These are phyloP conservation scores for Aphanomyces invadans DNA, from an alignment of 352 stramenopile species.

Conservation along the genomic window DNA sequence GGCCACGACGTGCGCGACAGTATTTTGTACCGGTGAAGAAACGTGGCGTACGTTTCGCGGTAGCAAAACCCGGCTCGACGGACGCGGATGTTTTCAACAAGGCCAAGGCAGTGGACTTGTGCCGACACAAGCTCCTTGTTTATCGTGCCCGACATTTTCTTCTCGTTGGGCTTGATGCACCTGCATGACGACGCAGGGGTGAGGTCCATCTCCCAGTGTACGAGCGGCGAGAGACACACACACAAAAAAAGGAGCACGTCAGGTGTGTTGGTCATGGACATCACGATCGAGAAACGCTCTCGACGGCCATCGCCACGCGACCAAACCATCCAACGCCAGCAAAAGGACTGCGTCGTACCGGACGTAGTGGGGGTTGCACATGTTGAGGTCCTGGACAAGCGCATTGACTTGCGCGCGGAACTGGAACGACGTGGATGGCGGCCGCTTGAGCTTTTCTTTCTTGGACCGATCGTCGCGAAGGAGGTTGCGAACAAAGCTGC, in stretches of 20 bases:
- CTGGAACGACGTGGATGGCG: constrained; percentile 70
- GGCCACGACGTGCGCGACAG: constrained; percentile 24
- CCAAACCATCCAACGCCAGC: too few species aligned
- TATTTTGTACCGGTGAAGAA: constrained; percentile 34
- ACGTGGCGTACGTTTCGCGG: constrained; percentile 30
- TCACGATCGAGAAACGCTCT: too few species aligned
- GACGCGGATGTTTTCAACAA: constrained; percentile 36
- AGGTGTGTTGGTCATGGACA: too few species aligned
- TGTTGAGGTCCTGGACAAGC: constrained; percentile 11
- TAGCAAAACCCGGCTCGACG: constrained; percentile 34
- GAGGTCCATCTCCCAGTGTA: too few species aligned
- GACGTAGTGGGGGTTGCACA: constrained; percentile 25
- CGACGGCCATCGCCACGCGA: too few species aligned
- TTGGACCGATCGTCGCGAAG: constrained; percentile 73
- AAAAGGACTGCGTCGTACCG: constrained; percentile 21
- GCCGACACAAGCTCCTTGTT: constrained; percentile 26
- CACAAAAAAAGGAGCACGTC: too few species aligned
- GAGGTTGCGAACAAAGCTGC: constrained; percentile 63
- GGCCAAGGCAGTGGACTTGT: constrained; percentile 30
- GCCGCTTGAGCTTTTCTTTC: constrained; percentile 76
- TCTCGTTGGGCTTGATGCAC: constrained; percentile 26
- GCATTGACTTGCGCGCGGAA: constrained; percentile 24
- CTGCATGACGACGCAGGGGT: not conserved
- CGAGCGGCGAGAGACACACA: too few species aligned
- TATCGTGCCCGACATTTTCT: constrained; percentile 26